Conservation (phyloP, 2,329 filamentous ascomycete species). For the Cladosporium sp. region DNA sequence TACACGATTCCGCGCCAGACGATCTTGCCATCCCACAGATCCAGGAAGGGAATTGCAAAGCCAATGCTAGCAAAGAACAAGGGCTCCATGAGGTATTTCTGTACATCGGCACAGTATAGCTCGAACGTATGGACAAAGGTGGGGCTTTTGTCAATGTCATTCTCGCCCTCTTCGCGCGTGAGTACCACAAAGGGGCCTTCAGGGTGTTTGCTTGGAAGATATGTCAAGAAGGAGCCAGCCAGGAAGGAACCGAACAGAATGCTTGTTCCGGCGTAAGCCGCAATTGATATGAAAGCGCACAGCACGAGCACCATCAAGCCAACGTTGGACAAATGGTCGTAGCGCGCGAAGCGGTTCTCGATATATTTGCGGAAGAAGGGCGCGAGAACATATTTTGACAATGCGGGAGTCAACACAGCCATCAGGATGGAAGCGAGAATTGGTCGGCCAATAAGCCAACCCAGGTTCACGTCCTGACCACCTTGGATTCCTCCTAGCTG, state of each 20-base stretch:
- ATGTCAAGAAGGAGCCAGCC: slow-evolving; percentile 28
- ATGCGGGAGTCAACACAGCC: slow-evolving; percentile 23
- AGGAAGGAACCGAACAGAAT: slow-evolving; percentile 31
- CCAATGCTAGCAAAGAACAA: slow-evolving; percentile 31
- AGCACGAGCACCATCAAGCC: slow-evolving; percentile 28
- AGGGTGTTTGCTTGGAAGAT: slow-evolving; percentile 24
- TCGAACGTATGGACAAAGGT: slow-evolving; percentile 32
- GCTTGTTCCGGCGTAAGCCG: slow-evolving; percentile 29
- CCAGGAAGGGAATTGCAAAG: slow-evolving; percentile 29
- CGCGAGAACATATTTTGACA: slow-evolving; percentile 36
- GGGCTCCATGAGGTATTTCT: slow-evolving; percentile 29
- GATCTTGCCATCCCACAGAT: slow-evolving; percentile 28
- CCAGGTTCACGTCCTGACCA: slow-evolving; percentile 20
- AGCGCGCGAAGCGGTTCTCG: slow-evolving; percentile 24
- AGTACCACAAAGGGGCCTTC: slow-evolving; percentile 26
- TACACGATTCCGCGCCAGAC: slow-evolving; percentile 29
- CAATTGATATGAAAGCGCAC: slow-evolving; percentile 28
- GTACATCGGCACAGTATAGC: slow-evolving; percentile 44
- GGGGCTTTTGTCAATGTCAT: slow-evolving; percentile 24
- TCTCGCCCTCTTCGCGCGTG: slow-evolving; percentile 26
- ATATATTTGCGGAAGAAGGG: slow-evolving; percentile 23
- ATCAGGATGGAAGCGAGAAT: slow-evolving; percentile 26
- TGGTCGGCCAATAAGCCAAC: slow-evolving; percentile 27
- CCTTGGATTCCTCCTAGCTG: slow-evolving; percentile 21
- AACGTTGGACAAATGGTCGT: slow-evolving; percentile 15